Conservation (phyloP, 2,329 filamentous ascomycete species). For the Fusarium neocosmosporiellum region DNA sequence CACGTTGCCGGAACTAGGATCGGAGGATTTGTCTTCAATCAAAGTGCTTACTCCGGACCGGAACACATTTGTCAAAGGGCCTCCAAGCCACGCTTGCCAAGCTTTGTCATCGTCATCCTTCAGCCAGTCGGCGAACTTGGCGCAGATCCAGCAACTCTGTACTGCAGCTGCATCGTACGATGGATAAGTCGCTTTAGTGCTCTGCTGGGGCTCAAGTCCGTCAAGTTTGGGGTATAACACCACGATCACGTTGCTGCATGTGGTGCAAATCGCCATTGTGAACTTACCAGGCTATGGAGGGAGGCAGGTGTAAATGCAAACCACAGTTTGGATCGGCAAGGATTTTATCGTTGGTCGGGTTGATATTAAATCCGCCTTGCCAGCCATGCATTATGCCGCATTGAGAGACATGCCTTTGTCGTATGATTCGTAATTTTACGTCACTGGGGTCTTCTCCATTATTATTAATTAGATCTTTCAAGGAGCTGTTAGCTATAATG, state of each 20-base stretch:
- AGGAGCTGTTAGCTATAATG: too few relatives aligned
- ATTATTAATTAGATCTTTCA: too few relatives aligned
- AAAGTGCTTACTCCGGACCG: neutral
- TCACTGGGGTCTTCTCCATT: too few relatives aligned
- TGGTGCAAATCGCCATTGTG: neutral
- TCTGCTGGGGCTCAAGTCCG: neutral
- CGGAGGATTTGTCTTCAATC: neutral
- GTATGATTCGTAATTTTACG: neutral
- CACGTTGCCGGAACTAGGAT: neutral
- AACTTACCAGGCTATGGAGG: neutral
- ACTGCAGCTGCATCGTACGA: neutral
- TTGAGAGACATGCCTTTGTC: neutral
- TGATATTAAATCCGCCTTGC: neutral
- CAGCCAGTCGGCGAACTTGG: neutral
- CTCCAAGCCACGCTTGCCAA: neutral
- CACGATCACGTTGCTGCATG: neutral
- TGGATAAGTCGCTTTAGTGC: neutral
- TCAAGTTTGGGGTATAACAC: neutral
- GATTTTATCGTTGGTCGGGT: neutral
- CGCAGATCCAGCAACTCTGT: neutral
- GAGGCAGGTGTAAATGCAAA: neutral
- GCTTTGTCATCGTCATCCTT: neutral
- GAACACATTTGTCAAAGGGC: neutral
- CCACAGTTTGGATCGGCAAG: accelerated
- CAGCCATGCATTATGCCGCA: neutral